Conservation (phyloP, 2,329 filamentous ascomycete genomes). For the Paraconiothyrium brasiliense region DNA sequence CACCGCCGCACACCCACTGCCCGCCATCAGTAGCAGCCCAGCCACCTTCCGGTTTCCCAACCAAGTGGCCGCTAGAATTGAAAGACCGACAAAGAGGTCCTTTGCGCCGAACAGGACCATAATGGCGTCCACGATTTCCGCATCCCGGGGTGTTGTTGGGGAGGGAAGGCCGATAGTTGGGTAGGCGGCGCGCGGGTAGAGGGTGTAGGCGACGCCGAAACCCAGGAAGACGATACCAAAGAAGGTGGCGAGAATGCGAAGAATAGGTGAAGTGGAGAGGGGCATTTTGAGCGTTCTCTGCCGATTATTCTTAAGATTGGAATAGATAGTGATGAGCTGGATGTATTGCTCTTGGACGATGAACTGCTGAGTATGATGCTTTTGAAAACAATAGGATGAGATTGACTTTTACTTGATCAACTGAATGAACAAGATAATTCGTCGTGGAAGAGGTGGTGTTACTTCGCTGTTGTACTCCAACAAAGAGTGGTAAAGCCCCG, state of each 20-base stretch:
- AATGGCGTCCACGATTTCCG: constrained; percentile 55
- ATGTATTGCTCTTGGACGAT: background rate
- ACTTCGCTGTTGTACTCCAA: background rate
- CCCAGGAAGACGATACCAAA: constrained; percentile 43
- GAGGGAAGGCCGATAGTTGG: constrained; percentile 50
- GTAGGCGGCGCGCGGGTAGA: constrained; percentile 48
- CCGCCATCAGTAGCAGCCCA: constrained; percentile 56
- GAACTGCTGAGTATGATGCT: background rate
- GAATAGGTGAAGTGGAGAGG: constrained; percentile 19
- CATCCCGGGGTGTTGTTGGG: constrained; percentile 39
- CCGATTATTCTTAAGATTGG: background rate
- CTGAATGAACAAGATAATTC: background rate
- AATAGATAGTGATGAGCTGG: background rate
- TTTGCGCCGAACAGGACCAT: constrained; percentile 60
- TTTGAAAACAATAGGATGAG: background rate
- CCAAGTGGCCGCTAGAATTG: constrained; percentile 50
- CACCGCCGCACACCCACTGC: constrained; percentile 53
- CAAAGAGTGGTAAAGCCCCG: background rate
- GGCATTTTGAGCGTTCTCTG: constrained; percentile 16
- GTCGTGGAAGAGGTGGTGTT: background rate
- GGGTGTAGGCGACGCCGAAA: constrained; percentile 54
- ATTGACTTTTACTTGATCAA: background rate
- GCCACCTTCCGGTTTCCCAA: constrained; percentile 53
- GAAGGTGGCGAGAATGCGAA: constrained; percentile 28
- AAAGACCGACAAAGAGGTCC: constrained; percentile 60